Base-by-base conservation (phyloP, 176 grass and related monocot genomes). In the Cocos nucifera region DNA sequence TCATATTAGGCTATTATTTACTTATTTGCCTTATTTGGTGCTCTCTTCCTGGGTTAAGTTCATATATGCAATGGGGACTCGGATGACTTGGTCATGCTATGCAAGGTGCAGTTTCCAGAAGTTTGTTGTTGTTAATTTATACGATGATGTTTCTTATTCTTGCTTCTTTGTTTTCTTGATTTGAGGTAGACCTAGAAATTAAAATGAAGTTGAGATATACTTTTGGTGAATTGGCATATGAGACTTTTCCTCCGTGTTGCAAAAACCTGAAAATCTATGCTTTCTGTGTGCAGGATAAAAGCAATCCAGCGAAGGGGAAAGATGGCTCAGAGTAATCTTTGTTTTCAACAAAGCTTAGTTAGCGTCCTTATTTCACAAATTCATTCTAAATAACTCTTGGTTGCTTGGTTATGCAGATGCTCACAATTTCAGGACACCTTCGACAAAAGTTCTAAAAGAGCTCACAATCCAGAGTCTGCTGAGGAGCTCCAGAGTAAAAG, bases 401-500 rank as follows among this genome's bases (percentile, higher is more conserved):
- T 81, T 22, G 29, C 57, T 72, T 69, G 22, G 49, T 81, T 63
- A 51, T 76, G 66, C 63, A 93, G 84, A 79, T 78, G 22, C 73
- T 69, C 58, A 21, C 71, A 62, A 57, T 77, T 65, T 58, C 65
- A 63, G 62, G 2, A 44, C 35, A 12, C 8, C 35, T 44, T 44
- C 1, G 75, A 78, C 50, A 57, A 26, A 56, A 51, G 53, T 44
- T 65, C 73, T 60, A 79, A 68, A 29, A 51, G 53, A 48, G 39
- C 17, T 6, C 64, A 58, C 58, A 67, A 69, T 65, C 61, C 54
- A 59, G 84, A 64, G 65, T 71, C 59, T 12, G 26, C 62, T 61
- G 67, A 87, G 57, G 76, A 75, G 81, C 84, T 82, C 29, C 56
- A 69, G 26, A 80, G 65, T 77, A 73, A 69, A 62, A 77, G 23